A percentile compares a stretch with the other conserved stretches of the same genome.
These are phyloP conservation scores for Puccinia polysora DNA, from an alignment of 1,284 basidiomycete species.

Conservation along the genomic window DNA sequence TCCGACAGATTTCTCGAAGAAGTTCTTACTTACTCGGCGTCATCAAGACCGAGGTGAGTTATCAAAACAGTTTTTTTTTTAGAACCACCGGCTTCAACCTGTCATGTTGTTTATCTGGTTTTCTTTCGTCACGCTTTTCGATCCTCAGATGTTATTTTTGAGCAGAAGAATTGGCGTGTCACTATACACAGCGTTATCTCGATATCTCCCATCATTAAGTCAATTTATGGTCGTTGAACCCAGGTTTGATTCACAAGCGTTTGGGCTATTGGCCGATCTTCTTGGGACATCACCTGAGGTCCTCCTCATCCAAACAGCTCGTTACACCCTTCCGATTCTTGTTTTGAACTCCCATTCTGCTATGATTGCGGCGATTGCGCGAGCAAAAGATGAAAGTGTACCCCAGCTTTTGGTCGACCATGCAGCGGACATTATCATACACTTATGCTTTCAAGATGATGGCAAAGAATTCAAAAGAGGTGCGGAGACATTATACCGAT, in stretches of 20 bases:
- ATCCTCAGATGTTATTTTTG: conserved; percentile 22
- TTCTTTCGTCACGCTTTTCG: background rate
- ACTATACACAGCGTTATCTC: conserved; percentile 12
- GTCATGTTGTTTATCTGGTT: background rate
- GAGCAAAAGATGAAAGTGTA: conserved; percentile 24
- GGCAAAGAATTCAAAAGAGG: conserved; percentile 11
- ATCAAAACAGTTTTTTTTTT: background rate
- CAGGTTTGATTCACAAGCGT: conserved; percentile 23
- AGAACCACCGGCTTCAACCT: background rate
- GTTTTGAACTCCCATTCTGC: conserved; percentile 15
- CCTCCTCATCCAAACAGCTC: conserved; percentile 26
- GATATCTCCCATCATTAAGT: conserved; percentile 28
- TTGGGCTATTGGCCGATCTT: conserved; percentile 21
- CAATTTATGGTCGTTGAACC: conserved; percentile 29
- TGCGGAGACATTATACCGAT: conserved; percentile 10
- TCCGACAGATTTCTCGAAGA: conserved; percentile 41
- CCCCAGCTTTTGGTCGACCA: conserved; percentile 19
- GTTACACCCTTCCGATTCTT: conserved; percentile 30
- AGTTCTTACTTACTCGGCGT: conserved; percentile 37
- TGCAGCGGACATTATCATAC: conserved; percentile 17
- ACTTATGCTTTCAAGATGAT: conserved; percentile 25
- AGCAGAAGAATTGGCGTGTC: conserved; percentile 18
- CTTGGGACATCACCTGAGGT: conserved; percentile 19
- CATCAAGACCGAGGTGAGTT: conserved; percentile 34
- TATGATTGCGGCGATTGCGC: conserved; percentile 22